Evolutionary conservation across 805 yeast genomes (phyloP), one percentile per base, ranked within the genome.

Genomic region (Yamadazyma ubonensis): DNA sequence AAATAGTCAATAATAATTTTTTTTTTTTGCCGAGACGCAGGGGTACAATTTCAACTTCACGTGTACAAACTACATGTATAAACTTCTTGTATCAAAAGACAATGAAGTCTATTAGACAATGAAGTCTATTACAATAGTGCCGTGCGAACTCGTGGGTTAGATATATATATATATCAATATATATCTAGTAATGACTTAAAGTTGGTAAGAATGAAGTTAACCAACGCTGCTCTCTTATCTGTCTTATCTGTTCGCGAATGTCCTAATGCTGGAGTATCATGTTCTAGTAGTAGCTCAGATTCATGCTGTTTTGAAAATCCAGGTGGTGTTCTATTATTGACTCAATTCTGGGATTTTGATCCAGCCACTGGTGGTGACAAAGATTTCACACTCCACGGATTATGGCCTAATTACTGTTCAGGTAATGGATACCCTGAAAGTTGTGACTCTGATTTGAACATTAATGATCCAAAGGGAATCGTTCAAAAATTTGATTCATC

Each of bases 301-400:
- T 56, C 58, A 4, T 69, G 74, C 42, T 69, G 73, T 39, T 69
- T 67, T 46, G 74, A 69, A 40, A 48, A 54, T 25, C 68, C 69
- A 8, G 61, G 63, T 8, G 74, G 74, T 1, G 53, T 67, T 16
- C 51, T 69, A 43, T 54, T 68, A 47, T 67, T 58, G 40, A 63
- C 74, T 6, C 74, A 69, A 48, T 69, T 68, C 44, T 67, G 73
- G 55, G 52, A 53, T 33, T 52, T 44, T 28, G 47, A 44, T 36
- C 51, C 55, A 3, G 48, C 58, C 14, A 54, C 63, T 44, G 72
- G 72, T 10, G 55, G 58, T n/a, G 52, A 52, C 29, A 60, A 63
- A 26, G 52, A 60, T 5, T 69, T 67, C 48, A 69, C 74, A n/a
- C 53, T 69, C 33, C 74, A 69, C 43, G 74, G 74, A 2, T 57